Evolutionary conservation across 2,329 filamentous ascomycete species (phyloP), one percentile per base, ranked within the genome.

Genomic region (Bipolaris sorokiniana): DNA sequence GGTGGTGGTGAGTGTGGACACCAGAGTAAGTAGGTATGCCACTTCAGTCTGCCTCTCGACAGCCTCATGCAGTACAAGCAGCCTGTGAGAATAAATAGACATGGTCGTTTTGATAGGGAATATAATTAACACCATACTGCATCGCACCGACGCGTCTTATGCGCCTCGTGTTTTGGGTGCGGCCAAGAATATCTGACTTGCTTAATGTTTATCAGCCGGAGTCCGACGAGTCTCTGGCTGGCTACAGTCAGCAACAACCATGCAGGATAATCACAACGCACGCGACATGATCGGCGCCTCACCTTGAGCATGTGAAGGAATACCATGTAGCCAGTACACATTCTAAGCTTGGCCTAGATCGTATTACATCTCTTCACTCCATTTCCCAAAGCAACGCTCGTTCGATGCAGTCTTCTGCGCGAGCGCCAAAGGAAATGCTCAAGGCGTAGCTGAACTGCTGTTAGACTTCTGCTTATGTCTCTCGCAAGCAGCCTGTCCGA

Each of bases 331-430:
- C 51, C 46, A 40, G 34, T 53, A 57, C 48, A 42, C 13, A 47
- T 57, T 41, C 31, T 23, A 54, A 18, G 16, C 60, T 63, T 63
- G 62, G 60, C 58, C 48, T 57, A 61, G 55, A 37, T n/a, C 6
- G 18, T 23, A 11, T 20, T 20, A 41, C 18, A 3, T 41, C 9
- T 6, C 16, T 33, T 3, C 26, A 7, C 23, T 10, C 6, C n/a
- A 31, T 31, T 7, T 28, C 23, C 7, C 26, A 18, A 31, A n/a
- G 9, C 16, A 7, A 7, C 10, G 5, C 42, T 10, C 42, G 51
- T 45, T 47, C 52, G 56, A 59, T 45, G 34, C 18, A 38, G 40
- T 28, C 18, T 18, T 16, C 33, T 49, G 55, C 51, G 46, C 40
- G 40, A 18, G 34, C 40, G 34, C 34, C 26, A 46, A 38, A 37